A percentile compares a stretch with the other conserved stretches of the same genome.
Evolutionary conservation across 768 basidiomycete genomes (phyloP).

Genomic region (Auricularia sp.): DNA sequence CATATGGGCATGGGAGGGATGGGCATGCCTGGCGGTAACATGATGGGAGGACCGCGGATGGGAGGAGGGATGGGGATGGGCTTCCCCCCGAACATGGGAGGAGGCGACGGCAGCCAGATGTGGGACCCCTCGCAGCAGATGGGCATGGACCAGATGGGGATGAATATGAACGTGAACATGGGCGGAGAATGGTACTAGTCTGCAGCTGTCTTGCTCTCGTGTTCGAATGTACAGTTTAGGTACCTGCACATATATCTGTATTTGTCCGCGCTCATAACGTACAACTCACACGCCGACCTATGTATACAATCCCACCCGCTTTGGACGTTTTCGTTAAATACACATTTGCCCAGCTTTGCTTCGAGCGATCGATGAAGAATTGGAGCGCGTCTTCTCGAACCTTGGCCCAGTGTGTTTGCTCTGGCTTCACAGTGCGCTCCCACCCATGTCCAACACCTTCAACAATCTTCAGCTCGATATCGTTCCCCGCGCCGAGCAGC

Average conservation of each 20-base stretch:
- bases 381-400: not conserved
- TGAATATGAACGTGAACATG: constrained; percentile 10
- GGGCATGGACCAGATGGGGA: constrained; percentile 10
- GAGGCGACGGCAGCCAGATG: not conserved
- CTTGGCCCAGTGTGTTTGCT: not conserved
- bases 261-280: too few species aligned
- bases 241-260: too few species aligned
- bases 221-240: not conserved
- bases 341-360: not conserved
- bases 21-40: constrained; percentile 11
- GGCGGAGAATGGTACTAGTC: not conserved
- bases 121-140: not conserved
- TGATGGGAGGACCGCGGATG: constrained; percentile 13
- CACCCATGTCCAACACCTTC: not conserved
- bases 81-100: constrained; percentile 1
- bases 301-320: too few species aligned
- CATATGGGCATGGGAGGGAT: constrained; percentile 3
- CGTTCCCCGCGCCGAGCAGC: not conserved
- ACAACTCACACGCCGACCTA: too few species aligned
- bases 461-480: not conserved
- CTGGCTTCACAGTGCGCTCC: not conserved
- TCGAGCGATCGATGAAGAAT: not conserved
- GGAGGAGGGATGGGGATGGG: constrained; percentile 13
- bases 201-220: not conserved
- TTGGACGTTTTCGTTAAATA: too few species aligned